A percentile compares a stretch with the other conserved stretches of the same genome.
phyloP scores from a whole-genome alignment of 2,329 filamentous ascomycete species.

The Coniella lustricola region DNA sequence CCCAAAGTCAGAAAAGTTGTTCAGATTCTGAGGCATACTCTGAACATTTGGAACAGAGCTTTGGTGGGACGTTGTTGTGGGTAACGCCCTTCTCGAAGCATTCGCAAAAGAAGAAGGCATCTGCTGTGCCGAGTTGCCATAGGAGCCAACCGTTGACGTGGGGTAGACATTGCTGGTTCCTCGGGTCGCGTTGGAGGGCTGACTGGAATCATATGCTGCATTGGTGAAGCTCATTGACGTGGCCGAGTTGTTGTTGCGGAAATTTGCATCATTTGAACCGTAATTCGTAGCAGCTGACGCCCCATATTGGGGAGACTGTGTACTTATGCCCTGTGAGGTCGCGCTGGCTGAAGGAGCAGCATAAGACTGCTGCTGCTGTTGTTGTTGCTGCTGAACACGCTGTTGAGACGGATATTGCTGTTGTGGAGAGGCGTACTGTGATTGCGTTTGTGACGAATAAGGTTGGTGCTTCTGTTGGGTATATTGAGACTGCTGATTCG shows the following conservation, averaged over 20 bases:
- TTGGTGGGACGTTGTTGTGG: conserved; percentile 11
- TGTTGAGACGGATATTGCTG: conserved; percentile 19
- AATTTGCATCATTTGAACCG: conserved; percentile 18
- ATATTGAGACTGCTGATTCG: conserved; percentile 10
- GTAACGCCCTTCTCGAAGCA: conserved; percentile 8
- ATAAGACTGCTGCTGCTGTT: conserved; percentile 10
- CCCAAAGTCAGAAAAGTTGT: conserved; percentile 20
- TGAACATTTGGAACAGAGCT: conserved; percentile 14
- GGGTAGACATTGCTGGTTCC: conserved; percentile 7
- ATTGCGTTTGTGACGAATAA: conserved; percentile 11
- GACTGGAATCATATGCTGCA: conserved; percentile 17
- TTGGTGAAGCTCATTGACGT: conserved; percentile 15
- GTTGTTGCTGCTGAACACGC: conserved; percentile 22
- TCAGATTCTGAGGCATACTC: conserved; percentile 16
- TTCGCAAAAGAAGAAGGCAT: conserved; percentile 8
- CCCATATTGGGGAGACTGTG: conserved; percentile 23
- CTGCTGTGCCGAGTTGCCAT: conserved; percentile 12
- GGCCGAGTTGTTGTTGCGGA: conserved; percentile 18
- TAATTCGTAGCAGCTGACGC: conserved; percentile 19
- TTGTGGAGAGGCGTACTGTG: conserved; percentile 10
- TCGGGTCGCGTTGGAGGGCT: conserved; percentile 8
- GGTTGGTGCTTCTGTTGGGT: conserved; percentile 13
- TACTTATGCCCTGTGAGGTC: conserved; percentile 19
- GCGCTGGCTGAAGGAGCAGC: conserved; percentile 17
- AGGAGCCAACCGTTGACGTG: conserved; percentile 5